Conservation (phyloP, 192 early-diverging fungal species). For the Coemansia sp. region DNA sequence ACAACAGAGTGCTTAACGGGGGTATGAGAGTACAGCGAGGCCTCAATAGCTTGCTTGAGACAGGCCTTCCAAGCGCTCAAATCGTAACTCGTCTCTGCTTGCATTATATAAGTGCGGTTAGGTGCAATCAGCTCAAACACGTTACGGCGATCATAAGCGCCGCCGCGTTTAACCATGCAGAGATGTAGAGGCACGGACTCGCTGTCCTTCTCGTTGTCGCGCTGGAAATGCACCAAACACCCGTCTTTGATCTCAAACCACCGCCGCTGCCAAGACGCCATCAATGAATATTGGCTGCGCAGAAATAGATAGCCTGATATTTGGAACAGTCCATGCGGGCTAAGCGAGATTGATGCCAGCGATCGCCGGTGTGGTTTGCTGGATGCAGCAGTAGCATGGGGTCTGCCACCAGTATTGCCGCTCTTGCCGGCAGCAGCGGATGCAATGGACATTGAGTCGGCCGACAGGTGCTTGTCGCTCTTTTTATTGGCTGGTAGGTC, state of each 20-base stretch:
- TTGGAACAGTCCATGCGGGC: conserved; percentile 41
- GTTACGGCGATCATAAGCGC: conserved; percentile 64
- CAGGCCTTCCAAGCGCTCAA: conserved; percentile 75
- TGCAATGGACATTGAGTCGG: neutral
- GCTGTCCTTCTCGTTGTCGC: conserved; percentile 57
- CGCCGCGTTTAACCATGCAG: conserved; percentile 65
- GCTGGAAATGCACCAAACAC: conserved; percentile 51
- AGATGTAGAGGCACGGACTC: conserved; percentile 65
- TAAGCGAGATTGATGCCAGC: conserved; percentile 44
- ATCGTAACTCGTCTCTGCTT: conserved; percentile 68
- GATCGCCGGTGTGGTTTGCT: conserved; percentile 11
- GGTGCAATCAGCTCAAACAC: conserved; percentile 83
- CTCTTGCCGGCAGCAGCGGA: neutral
- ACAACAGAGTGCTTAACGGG: neutral
- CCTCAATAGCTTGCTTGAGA: conserved; percentile 40
- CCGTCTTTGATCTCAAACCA: conserved; percentile 71
- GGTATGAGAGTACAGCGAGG: conserved; percentile 36
- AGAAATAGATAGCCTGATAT: conserved; percentile 79
- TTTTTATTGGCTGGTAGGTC: conserved; percentile 6
- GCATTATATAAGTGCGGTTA: conserved; percentile 65
- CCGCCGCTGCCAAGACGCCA: conserved; percentile 74
- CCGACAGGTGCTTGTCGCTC: neutral
- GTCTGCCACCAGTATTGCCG: neutral
- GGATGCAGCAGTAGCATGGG: neutral
- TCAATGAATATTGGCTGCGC: conserved; percentile 65